These are phyloP conservation scores for Alternaria gansuensis DNA, from an alignment of 2,329 filamentous ascomycete genomes.

Conservation along the genomic window DNA sequence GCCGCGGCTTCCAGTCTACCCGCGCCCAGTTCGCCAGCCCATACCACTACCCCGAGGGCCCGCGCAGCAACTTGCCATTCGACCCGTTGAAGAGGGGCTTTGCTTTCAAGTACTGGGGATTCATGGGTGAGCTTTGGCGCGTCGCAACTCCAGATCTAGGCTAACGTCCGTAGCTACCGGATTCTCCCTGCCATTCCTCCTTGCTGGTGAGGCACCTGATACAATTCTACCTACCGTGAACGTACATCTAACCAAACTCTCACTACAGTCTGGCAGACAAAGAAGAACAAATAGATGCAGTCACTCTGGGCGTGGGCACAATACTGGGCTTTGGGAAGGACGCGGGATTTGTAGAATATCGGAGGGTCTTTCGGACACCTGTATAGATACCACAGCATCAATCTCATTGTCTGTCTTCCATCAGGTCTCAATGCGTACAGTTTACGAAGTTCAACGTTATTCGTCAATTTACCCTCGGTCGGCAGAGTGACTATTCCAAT, in stretches of 20 bases:
- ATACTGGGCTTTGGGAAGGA: slow-evolving; percentile 29
- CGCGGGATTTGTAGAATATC: slow-evolving; percentile 47
- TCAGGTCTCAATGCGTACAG: not conserved
- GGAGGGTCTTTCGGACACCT: slow-evolving; percentile 39
- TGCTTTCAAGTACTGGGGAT: slow-evolving; percentile 80
- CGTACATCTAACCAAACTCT: slow-evolving; percentile 30
- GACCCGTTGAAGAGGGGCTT: slow-evolving; percentile 93
- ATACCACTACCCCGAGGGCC: slow-evolving; percentile 98
- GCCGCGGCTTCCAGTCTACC: slow-evolving; percentile 94
- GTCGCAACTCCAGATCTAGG: slow-evolving; percentile 19
- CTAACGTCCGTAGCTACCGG: slow-evolving; percentile 63
- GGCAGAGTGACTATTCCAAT: not conserved
- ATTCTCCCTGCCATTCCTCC: slow-evolving; percentile 68
- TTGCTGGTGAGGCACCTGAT: slow-evolving; percentile 65
- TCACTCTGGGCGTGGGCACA: slow-evolving; percentile 23
- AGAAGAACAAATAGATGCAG: slow-evolving; percentile 64
- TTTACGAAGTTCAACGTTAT: slow-evolving; percentile 6
- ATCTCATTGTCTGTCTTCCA: slow-evolving; percentile 47
- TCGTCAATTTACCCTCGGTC: slow-evolving; percentile 10
- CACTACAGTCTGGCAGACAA: slow-evolving; percentile 70
- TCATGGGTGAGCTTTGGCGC: slow-evolving; percentile 68
- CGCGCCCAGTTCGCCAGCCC: slow-evolving; percentile 85
- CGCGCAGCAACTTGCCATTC: slow-evolving; percentile 95
- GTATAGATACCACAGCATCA: slow-evolving; percentile 49
- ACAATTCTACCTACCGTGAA: not conserved